A percentile compares a stretch with the other conserved stretches of the same genome.
These are phyloP conservation scores for Jaltomata sinuosa DNA, from an alignment of 257 asterid genomes.

Conservation along the genomic window DNA sequence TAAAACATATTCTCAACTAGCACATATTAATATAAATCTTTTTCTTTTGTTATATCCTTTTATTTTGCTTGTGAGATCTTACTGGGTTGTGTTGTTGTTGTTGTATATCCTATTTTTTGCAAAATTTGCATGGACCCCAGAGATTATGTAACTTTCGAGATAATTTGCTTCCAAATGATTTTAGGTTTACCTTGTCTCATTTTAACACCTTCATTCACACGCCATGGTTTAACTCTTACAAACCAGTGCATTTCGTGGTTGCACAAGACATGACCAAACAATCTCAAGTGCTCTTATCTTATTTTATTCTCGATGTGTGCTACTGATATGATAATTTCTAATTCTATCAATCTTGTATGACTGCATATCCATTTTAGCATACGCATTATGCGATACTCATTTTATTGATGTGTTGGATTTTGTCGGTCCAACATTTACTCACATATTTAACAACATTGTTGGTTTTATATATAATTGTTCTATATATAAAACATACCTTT, in stretches of 20 bases:
- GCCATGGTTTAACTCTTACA: not conserved
- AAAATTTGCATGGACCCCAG: not conserved
- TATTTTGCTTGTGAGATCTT: too few species aligned
- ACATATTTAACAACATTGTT: too few species aligned
- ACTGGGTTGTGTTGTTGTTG: too few species aligned
- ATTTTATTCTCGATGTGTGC: not conserved
- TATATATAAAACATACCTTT: too few species aligned
- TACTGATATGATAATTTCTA: not conserved
- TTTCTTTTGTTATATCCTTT: not conserved
- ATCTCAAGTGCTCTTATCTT: not conserved
- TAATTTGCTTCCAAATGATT: not conserved
- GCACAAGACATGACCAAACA: not conserved
- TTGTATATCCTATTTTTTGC: not conserved
- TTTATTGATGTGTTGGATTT: too few species aligned
- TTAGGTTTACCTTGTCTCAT: not conserved
- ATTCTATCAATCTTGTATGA: too few species aligned
- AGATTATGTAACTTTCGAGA: not conserved
- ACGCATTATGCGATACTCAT: too few species aligned
- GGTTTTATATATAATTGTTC: too few species aligned
- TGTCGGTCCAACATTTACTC: too few species aligned
- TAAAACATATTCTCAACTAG: too few species aligned
- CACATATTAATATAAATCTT: too few species aligned
- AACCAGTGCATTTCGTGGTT: not conserved
- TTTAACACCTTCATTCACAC: not conserved
- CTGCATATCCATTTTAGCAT: too few species aligned